Conservation (phyloP, 177 flowering plant species). For the Vitis hybrid region DNA sequence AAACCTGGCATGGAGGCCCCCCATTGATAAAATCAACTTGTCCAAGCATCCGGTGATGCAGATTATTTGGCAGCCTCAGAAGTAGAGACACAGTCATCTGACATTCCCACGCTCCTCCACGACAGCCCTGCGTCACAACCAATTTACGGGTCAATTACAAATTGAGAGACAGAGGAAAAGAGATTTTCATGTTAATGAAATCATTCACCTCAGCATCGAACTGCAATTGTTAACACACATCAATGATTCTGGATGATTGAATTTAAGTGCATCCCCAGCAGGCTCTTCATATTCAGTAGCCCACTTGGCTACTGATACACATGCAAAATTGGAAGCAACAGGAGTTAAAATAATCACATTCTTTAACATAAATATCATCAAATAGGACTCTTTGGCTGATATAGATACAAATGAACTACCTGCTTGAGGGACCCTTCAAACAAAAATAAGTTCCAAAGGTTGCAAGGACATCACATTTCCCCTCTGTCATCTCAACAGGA, state of each 20-base stretch:
- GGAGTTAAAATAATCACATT: neutral
- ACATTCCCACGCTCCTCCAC: constrained; percentile 76
- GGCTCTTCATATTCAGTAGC: constrained; percentile 96
- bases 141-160: constrained; percentile 6
- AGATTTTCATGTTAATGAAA: neutral
- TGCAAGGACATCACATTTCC: constrained; percentile 68
- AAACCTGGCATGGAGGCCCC: constrained; percentile 97
- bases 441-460: constrained; percentile 71
- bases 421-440: constrained; percentile 81
- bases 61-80: constrained; percentile 74
- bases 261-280: constrained; percentile 86
- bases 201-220: constrained; percentile 73
- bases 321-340: constrained; percentile 31
- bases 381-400: neutral
- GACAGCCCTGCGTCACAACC: constrained; percentile 53
- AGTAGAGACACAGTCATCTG: constrained; percentile 71
- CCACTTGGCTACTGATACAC: constrained; percentile 81
- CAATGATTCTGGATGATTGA: constrained; percentile 75
- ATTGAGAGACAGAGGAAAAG: neutral
- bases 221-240: constrained; percentile 84
- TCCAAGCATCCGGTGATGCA: constrained; percentile 66
- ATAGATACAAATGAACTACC: constrained; percentile 37
- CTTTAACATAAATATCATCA: neutral
- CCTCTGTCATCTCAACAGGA: constrained; percentile 54
- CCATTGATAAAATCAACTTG: constrained; percentile 96